Evolutionary conservation across 805 yeast species (phyloP), one percentile per base, ranked within the genome.

Genomic region (Priceomyces haplophilus): DNA sequence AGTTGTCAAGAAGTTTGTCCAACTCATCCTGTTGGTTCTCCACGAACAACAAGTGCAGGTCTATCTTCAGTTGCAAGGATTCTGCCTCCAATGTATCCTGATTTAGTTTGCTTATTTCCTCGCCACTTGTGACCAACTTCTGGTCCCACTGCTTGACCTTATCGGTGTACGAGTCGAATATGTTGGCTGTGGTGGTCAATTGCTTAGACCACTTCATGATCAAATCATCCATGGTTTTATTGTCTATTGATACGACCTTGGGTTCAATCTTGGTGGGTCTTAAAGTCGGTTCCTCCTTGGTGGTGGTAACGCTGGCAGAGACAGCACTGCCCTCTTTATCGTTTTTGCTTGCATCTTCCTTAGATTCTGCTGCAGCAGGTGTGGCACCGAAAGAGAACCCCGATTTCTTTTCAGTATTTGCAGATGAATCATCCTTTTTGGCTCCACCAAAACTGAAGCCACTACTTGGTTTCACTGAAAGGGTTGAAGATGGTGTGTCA

Each of bases 131-230:
- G 8, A 88, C 90, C 36, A 93, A 72, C 13, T 83, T 79, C 48
- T 79, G 77, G 61, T 93, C 99, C 97, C 98, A 93, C 40, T 76
- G 75, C 47, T 83, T 81, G 16, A 91, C 81, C 46, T 83, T 84
- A 18, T 73, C 69, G 7, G 96, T 82, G 59, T 88, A 91, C 10
- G 73, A 64, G 45, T 83, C 83, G 65, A 90, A 93, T 29, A 86
- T 82, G 19, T 76, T 73, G 2, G 91, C 78, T 0, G 93, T 80
- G 11, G 78, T 74, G 1, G 91, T 73, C 45, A 93, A 65, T 51
- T 93, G 95, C 43, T 81, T 80, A 0, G 97, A 85, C 99, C 99
- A 93, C 63, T 85, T 89, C 11, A 89, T 79, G 34, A 93, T 85
- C 51, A 93, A 75, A 59, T 93, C 98, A 56, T 93, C 98, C 56